Evolutionary conservation across 2,329 filamentous ascomycete genomes (phyloP).

Genomic region (Epichloe scottii): DNA sequence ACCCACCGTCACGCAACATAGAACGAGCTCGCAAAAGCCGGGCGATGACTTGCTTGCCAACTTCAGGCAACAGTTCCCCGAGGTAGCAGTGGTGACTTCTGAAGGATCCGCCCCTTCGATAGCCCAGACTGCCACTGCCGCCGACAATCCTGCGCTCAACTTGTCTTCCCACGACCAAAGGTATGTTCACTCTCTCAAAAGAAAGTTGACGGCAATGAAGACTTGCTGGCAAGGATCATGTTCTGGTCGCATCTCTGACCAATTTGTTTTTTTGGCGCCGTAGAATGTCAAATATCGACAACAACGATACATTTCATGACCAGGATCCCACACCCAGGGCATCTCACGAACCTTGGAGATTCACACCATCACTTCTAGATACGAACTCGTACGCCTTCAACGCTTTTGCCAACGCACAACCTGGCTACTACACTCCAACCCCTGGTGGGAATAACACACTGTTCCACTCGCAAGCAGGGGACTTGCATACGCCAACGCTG

Average conservation of each 20-base stretch:
- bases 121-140: conserved; percentile 20
- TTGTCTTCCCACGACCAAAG: conserved; percentile 14
- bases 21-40: conserved; percentile 70
- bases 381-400: conserved; percentile 72
- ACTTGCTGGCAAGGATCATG: background rate
- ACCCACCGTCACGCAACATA: conserved; percentile 17
- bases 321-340: conserved; percentile 73
- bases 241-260: background rate
- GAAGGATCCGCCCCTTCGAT: conserved; percentile 29
- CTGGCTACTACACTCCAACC: conserved; percentile 80
- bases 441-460: conserved; percentile 68
- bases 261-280: background rate
- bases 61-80: conserved; percentile 73
- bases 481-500: conserved; percentile 73
- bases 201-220: background rate
- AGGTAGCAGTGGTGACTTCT: conserved; percentile 46
- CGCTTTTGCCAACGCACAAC: conserved; percentile 64
- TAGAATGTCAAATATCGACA: conserved; percentile 13
- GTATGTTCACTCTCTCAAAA: conserved; percentile 14
- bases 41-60: conserved; percentile 68
- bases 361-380: conserved; percentile 82
- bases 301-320: conserved; percentile 39
- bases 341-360: conserved; percentile 70
- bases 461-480: conserved; percentile 73
- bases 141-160: conserved; percentile 13